Evolutionary conservation across 176 grass and related monocot species (phyloP).

Genomic region (Secale cereale): DNA sequence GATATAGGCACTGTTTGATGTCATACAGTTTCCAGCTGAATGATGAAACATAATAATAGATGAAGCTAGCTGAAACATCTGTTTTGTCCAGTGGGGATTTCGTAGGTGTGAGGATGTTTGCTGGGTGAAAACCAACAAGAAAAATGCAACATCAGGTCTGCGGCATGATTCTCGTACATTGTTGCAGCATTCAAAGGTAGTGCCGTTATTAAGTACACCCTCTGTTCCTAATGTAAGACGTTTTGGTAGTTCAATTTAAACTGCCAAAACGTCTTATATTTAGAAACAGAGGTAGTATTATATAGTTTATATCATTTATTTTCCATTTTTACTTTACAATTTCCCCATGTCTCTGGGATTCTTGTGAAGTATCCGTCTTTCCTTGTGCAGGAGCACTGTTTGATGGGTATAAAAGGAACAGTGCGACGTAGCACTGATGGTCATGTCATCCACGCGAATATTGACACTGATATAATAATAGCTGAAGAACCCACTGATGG

Average conservation of each 20-base stretch:
- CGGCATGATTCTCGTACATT: constrained; percentile 89
- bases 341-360: background rate
- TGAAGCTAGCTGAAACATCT: constrained; percentile 11
- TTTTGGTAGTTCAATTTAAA: too few relatives aligned
- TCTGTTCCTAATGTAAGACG: too few relatives aligned
- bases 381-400: constrained; percentile 86
- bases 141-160: constrained; percentile 77
- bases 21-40: constrained; percentile 28
- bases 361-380: constrained; percentile 33
- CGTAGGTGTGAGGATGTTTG: constrained; percentile 95
- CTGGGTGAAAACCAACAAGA: constrained; percentile 98
- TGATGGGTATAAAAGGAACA: constrained; percentile 99
- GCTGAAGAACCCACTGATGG: constrained; percentile 91
- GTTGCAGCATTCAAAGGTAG: constrained; percentile 90
- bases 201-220: background rate
- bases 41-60: constrained; percentile 6
- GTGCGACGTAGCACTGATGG: constrained; percentile 97
- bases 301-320: background rate
- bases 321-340: background rate
- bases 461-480: constrained; percentile 98
- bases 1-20: background rate
- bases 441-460: constrained; percentile 97
- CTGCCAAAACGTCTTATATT: too few relatives aligned
- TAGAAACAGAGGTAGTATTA: too few relatives aligned
- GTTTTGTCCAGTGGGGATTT: constrained; percentile 85